Evolutionary conservation across 208 protist species (phyloP), one percentile per base, ranked within the genome.

Genomic region (Naegleria lovaniensis): DNA sequence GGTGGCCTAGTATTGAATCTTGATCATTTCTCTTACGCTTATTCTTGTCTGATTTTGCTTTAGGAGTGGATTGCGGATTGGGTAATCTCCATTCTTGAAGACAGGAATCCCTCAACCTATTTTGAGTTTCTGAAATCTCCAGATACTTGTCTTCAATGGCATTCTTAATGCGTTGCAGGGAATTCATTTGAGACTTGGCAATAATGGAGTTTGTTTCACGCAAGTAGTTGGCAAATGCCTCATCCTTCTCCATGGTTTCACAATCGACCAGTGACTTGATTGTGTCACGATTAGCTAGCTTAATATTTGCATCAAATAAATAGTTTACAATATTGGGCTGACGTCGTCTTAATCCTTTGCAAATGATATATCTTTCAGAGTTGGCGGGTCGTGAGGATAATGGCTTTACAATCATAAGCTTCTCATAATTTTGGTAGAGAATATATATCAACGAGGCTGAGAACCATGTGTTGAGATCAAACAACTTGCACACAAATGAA

Each of bases 401-500:
- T 25, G 93, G 93, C 51, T 94, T 94, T 13, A 94, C 13, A 55
- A 94, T 91, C 15, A 48, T 29, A 58, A 94, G 33, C 33, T 89
- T 36, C 11, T 92, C 91, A 79, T 94, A 94, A 16, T 55, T 58
- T 36, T 33, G 36, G 33, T 91, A 92, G 16, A 93, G 22, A 16
- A 94, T 85, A 36, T 91, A 94, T 25, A 95, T 25, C 15, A 94
- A 19, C n/a, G 83, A 59, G 3, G 93, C 88, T 15, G 93, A 92
- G 79, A 94, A 94, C 9, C 83, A 25, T 7, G 84, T 91, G 76
- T 85, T 94, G 0, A 84, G 29, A 51, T 94, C 93, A 86, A 94
- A 94, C 4, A 94, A 29, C 67, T 94, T 94, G 29, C 90, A 94
- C 33, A 95, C 93, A 88, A 94, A 94, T 29, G 33, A 40, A 33